These are phyloP conservation scores for Skeletonema menzelii DNA, from an alignment of 108 stramenopile species.

Conservation along the genomic window DNA sequence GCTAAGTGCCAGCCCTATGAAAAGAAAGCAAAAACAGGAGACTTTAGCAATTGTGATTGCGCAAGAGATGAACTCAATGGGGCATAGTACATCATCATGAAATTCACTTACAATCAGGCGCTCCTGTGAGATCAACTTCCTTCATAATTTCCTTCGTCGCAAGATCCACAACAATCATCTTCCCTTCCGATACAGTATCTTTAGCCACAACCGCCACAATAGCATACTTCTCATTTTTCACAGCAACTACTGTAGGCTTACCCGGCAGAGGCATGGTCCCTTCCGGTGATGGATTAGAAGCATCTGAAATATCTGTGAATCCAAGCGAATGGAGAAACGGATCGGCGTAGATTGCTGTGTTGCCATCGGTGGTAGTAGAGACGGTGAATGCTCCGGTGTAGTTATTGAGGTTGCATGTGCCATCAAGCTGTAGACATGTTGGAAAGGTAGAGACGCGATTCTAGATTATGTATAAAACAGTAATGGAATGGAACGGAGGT, in stretches of 20 bases:
- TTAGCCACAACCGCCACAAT: constrained; percentile 60
- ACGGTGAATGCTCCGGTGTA: constrained; percentile 52
- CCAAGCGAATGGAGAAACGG: constrained; percentile 36
- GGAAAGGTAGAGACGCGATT: constrained; percentile 49
- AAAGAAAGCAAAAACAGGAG: background rate
- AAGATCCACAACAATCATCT: constrained; percentile 46
- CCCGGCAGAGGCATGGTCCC: constrained; percentile 51
- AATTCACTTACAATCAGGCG: background rate
- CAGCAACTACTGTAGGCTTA: constrained; percentile 68
- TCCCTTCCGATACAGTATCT: constrained; percentile 45
- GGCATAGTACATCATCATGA: background rate
- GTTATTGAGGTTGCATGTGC: constrained; percentile 41
- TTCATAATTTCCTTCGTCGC: constrained; percentile 56
- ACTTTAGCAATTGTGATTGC: background rate
- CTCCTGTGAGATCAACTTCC: constrained; percentile 45
- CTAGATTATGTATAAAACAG: background rate
- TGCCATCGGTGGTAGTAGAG: constrained; percentile 49
- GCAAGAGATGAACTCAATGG: background rate
- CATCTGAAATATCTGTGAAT: constrained; percentile 63
- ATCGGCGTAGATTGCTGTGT: constrained; percentile 61
- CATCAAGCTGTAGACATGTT: constrained; percentile 44
- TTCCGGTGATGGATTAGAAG: constrained; percentile 34
- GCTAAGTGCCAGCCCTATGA: background rate
- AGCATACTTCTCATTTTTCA: constrained; percentile 45
- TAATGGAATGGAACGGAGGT: constrained; percentile 1